Conservation (phyloP, 345 rosid genomes). For the Kandelia obovata region DNA sequence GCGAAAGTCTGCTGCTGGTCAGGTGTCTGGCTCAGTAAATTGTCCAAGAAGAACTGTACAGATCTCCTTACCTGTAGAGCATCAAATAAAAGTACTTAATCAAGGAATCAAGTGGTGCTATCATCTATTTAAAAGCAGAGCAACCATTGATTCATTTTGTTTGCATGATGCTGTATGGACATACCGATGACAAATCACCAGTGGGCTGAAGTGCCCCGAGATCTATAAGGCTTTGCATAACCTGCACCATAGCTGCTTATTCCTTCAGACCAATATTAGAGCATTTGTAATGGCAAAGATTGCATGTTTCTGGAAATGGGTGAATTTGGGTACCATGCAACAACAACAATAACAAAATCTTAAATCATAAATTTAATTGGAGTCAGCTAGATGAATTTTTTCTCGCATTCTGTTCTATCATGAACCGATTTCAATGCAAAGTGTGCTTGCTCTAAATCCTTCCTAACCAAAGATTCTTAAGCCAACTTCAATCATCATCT, state of each 20-base stretch:
- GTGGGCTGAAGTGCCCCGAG: constrained; percentile 94
- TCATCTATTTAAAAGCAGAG: not conserved
- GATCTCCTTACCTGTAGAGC: constrained; percentile 80
- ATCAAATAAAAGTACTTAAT: not conserved
- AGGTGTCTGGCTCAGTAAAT: constrained; percentile 67
- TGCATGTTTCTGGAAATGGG: not conserved
- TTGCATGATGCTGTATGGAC: not conserved
- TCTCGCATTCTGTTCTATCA: too few relatives aligned
- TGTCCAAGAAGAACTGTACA: constrained; percentile 88
- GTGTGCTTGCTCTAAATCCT: too few relatives aligned
- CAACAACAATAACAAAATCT: too few relatives aligned
- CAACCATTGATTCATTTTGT: constrained; percentile 5
- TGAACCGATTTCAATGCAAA: too few relatives aligned
- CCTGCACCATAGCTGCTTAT: constrained; percentile 48
- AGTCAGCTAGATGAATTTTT: too few relatives aligned
- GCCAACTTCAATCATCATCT: too few relatives aligned
- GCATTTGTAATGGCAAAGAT: not conserved
- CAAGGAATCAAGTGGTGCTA: not conserved
- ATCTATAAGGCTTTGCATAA: constrained; percentile 70
- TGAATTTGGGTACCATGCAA: not conserved
- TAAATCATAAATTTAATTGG: too few relatives aligned
- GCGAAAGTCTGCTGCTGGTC: constrained; percentile 85
- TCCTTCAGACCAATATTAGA: constrained; percentile 14
- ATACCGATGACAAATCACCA: constrained; percentile 89
- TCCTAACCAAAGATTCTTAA: too few relatives aligned